Conservation (phyloP, 768 basidiomycete genomes). For the Heimioporus sp. region DNA sequence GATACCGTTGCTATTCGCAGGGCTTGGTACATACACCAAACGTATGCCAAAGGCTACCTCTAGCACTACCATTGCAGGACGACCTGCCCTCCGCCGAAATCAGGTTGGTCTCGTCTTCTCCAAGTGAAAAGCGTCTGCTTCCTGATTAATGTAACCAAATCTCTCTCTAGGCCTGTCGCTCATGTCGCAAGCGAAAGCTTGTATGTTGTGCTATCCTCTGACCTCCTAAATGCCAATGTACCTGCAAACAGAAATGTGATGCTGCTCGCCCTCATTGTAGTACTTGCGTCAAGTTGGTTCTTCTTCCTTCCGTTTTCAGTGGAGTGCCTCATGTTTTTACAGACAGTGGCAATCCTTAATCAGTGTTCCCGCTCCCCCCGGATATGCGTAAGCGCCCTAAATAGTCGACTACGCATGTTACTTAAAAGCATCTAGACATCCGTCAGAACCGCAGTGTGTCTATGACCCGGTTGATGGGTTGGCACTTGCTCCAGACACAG, state of each 20-base stretch:
- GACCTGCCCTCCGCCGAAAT: constrained; percentile 74
- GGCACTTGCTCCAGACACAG: constrained; percentile 69
- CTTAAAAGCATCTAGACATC: constrained; percentile 53
- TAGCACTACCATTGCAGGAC: constrained; percentile 33
- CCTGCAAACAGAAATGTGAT: constrained; percentile 71
- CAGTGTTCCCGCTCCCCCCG: constrained; percentile 81
- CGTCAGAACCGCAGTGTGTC: constrained; percentile 79
- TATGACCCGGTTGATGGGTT: constrained; percentile 88
- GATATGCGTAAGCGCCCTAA: constrained; percentile 63
- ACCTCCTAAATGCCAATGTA: constrained; percentile 3
- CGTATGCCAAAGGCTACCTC: constrained; percentile 67
- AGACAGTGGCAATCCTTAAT: constrained; percentile 82
- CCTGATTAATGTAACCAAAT: constrained; percentile 3
- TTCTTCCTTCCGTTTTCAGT: constrained; percentile 1
- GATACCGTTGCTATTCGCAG: not conserved
- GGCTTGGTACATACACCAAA: constrained; percentile 3
- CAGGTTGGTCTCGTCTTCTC: constrained; percentile 45
- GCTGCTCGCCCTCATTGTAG: constrained; percentile 82
- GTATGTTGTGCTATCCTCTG: constrained; percentile 41
- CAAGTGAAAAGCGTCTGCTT: not conserved
- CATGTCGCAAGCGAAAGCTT: constrained; percentile 82
- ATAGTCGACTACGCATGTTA: not conserved
- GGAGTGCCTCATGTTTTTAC: constrained; percentile 9
- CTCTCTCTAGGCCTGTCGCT: constrained; percentile 61
- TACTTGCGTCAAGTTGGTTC: constrained; percentile 78